Evolutionary conservation across 441 rosid genomes (phyloP), one percentile per base, ranked within the genome.

Genomic region (Bruguiera hainesii): DNA sequence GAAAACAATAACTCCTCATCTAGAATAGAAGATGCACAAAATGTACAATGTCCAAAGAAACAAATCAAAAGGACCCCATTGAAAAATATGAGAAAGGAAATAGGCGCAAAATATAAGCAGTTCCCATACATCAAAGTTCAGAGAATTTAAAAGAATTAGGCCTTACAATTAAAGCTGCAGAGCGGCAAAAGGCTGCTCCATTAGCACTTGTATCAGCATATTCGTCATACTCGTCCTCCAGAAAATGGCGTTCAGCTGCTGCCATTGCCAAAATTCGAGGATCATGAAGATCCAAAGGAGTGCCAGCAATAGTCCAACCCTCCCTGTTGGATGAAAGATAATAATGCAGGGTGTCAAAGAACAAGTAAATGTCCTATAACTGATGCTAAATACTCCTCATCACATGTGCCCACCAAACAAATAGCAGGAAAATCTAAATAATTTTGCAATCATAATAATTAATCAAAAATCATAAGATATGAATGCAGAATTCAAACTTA

Each of bases 161-260:
- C 10, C 84, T 75, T 84, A 94, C 98, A 48, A 94, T 87, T 29
- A 94, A 66, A 66, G 96, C 98, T 74, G 88, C 97, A 67, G 98
- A 94, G 55, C 99, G 99, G 70, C 85, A 91, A 79, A 94, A 94
- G 11, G 93, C 91, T 68, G 97, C 93, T 57, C 99, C 94, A 25
- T 81, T 94, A 25, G 93, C 88, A 82, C 77, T 94, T 68, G 97
- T 78, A 70, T 86, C 84, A 46, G 93, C 82, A 83, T 88, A 88
- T 23, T 91, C 98, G 20, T 84, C 90, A 68, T 94, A 91, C 29
- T 94, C 99, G 30, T 91, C 79, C 70, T 91, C 98, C 73, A 91
- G 56, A 75, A 82, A 80, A 66, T 83, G 97, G 65, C 87, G 93
- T 31, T 94, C 99, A 57, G 97, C 96, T 76, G 89, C 98, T 33